Conservation (phyloP, 768 basidiomycete genomes). For the Hericium erinaceus region DNA sequence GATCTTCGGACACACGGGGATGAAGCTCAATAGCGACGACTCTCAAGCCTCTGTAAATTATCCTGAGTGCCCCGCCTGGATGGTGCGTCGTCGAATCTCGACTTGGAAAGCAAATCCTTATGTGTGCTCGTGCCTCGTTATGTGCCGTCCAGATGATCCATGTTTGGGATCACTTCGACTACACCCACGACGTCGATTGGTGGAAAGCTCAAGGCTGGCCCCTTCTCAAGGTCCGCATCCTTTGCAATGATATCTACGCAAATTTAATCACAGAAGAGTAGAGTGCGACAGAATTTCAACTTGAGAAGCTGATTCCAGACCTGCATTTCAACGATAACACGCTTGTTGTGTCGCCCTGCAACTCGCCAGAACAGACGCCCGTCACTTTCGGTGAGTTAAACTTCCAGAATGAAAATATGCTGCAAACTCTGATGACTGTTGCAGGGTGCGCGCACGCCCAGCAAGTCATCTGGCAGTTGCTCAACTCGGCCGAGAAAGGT, state of each 20-base stretch:
- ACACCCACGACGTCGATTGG: conserved; percentile 59
- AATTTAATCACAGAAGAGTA: conserved; percentile 15
- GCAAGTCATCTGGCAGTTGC: conserved; percentile 71
- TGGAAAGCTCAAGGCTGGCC: conserved; percentile 69
- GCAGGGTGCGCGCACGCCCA: conserved; percentile 69
- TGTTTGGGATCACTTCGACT: conserved; percentile 75
- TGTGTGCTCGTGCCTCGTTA: neutral
- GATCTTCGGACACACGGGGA: conserved; percentile 75
- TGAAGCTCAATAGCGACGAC: conserved; percentile 47
- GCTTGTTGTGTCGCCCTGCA: conserved; percentile 63
- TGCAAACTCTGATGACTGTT: neutral
- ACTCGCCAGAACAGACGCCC: conserved; percentile 65
- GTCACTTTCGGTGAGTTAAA: conserved; percentile 54
- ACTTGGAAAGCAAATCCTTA: too few species aligned
- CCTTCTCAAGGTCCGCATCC: conserved; percentile 45
- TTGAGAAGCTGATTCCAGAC: conserved; percentile 63
- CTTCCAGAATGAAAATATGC: neutral
- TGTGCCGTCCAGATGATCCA: conserved; percentile 50
- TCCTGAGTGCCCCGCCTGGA: conserved; percentile 67
- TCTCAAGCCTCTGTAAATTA: conserved; percentile 64
- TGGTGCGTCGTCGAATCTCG: conserved; percentile 33
- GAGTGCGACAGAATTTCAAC: conserved; percentile 62
- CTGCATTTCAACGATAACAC: conserved; percentile 58
- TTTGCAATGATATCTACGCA: neutral
- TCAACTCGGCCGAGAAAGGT: conserved; percentile 66